Conservation (phyloP, 225 moss, liverwort and hornwort genomes). For the Physcomitrium patens region DNA sequence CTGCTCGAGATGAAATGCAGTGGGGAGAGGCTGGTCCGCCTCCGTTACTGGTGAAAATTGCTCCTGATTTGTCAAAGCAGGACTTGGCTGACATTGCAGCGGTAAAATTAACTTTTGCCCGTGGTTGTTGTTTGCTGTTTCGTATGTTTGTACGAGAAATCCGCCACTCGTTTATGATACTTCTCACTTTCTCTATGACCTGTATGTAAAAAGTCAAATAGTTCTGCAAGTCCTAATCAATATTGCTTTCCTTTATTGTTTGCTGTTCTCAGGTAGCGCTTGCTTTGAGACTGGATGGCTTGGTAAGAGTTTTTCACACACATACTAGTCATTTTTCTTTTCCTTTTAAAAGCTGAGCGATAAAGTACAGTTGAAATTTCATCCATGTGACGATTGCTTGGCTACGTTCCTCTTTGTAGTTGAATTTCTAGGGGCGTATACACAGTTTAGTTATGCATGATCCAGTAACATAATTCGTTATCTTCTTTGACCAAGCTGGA, state of each 20-base stretch:
- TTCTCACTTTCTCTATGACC: neutral
- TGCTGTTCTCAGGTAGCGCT: slow-evolving; percentile 62
- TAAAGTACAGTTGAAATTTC: neutral
- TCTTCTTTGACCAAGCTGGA: slow-evolving; percentile 10
- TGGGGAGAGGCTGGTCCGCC: slow-evolving; percentile 94
- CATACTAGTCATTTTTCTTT: neutral
- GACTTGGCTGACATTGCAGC: slow-evolving; percentile 95
- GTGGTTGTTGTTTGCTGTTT: neutral
- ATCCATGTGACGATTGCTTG: too few relatives aligned
- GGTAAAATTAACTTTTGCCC: slow-evolving; percentile 39
- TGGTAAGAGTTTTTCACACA: slow-evolving; percentile 50
- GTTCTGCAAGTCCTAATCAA: slow-evolving; percentile 10
- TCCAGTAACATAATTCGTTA: neutral
- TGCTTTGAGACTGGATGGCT: slow-evolving; percentile 75
- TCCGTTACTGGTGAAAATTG: slow-evolving; percentile 94
- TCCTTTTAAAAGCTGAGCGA: too few relatives aligned
- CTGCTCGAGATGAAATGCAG: slow-evolving; percentile 99
- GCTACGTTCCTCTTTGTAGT: too few relatives aligned
- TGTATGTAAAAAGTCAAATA: neutral
- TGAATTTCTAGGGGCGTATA: neutral
- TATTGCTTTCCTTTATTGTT: slow-evolving; percentile 5
- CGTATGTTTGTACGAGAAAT: neutral
- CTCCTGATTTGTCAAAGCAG: slow-evolving; percentile 94
- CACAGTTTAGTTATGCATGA: neutral
- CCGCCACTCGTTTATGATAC: neutral